Evolutionary conservation across 345 rosid genomes (phyloP).

Genomic region (Eutrema japonicum): DNA sequence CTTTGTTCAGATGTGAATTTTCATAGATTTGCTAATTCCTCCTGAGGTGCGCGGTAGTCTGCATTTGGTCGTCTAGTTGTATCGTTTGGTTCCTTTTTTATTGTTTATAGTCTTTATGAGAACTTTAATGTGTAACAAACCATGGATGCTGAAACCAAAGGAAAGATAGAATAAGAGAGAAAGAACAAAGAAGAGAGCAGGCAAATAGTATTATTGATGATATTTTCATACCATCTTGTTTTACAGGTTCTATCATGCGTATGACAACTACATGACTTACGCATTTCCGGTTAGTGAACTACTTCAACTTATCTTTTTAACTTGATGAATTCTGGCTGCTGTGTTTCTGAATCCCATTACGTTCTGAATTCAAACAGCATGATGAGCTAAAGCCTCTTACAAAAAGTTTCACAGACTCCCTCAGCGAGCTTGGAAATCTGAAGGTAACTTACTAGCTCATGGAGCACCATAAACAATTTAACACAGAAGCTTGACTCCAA

Average conservation of each 20-base stretch:
- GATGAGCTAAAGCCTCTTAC: conserved; percentile 94
- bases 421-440: conserved; percentile 93
- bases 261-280: conserved; percentile 81
- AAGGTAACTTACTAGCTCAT: conserved; percentile 54
- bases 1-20: not conserved
- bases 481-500: conserved; percentile 33
- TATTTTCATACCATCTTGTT: conserved; percentile 19
- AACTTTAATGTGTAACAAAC: not conserved
- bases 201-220: not conserved
- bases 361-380: conserved; percentile 57
- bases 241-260: conserved; percentile 94
- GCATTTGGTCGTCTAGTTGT: not conserved
- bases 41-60: not conserved
- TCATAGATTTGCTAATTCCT: not conserved
- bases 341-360: conserved; percentile 21
- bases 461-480: not conserved
- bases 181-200: not conserved
- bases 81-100: not conserved
- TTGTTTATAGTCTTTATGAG: conserved; percentile 14
- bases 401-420: conserved; percentile 85
- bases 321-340: conserved; percentile 17
- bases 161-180: not conserved
- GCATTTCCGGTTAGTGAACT: conserved; percentile 84
- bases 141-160: not conserved
- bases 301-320: conserved; percentile 15